Evolutionary conservation across 345 rosid species (phyloP).

Genomic region (Eutrema heterophyllum): DNA sequence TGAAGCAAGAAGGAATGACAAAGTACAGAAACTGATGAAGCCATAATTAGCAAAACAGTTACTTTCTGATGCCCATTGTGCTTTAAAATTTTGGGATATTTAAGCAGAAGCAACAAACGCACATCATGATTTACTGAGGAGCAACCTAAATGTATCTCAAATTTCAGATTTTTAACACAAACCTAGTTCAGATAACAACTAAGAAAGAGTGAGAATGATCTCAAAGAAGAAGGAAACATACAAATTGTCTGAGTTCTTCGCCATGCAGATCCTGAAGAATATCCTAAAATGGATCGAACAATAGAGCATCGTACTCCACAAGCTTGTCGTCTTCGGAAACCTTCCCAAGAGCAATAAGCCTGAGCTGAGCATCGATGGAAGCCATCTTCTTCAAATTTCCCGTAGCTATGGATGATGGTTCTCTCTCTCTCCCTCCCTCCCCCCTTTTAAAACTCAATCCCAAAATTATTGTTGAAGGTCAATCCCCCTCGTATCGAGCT

Average conservation of each 20-base stretch:
- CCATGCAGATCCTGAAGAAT: slow-evolving; percentile 95
- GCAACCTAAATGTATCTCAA: not conserved
- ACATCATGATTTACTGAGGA: not conserved
- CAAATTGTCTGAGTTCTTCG: slow-evolving; percentile 81
- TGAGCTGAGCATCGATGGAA: slow-evolving; percentile 94
- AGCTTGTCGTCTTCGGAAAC: slow-evolving; percentile 95
- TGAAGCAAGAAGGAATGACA: not conserved
- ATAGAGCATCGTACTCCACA: slow-evolving; percentile 87
- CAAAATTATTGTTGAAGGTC: no score
- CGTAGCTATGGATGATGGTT: slow-evolving; percentile 36
- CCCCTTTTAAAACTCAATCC: not conserved
- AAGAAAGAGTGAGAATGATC: not conserved
- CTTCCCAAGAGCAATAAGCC: slow-evolving; percentile 75
- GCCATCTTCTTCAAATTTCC: slow-evolving; percentile 79
- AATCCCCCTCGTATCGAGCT: no score
- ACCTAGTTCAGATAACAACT: not conserved
- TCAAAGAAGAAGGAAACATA: slow-evolving; percentile 13
- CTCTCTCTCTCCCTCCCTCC: not conserved
- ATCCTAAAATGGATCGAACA: slow-evolving; percentile 90
- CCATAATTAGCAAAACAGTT: no score
- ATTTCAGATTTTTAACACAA: not conserved
- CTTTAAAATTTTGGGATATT: not conserved
- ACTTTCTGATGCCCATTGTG: not conserved
- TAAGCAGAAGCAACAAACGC: slow-evolving; percentile 8
- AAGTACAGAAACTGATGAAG: not conserved